Percentiles rank a stretch among this genome's conserved stretches.
Evolutionary conservation across 768 basidiomycete species (phyloP).

Genomic region (Suillus clintonianus): DNA sequence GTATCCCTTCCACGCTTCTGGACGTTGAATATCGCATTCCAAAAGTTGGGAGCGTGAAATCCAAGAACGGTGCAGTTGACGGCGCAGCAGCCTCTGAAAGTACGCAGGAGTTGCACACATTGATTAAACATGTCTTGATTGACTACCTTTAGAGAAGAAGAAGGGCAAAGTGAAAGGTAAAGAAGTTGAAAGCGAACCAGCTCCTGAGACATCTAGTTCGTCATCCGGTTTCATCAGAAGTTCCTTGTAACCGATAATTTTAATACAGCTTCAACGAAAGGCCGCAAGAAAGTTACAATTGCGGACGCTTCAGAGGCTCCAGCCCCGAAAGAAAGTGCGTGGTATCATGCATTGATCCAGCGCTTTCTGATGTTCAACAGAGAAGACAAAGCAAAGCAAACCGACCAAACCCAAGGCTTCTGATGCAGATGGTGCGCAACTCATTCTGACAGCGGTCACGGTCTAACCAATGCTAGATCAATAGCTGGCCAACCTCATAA

Average conservation of each 20-base stretch:
- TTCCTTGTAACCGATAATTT: not conserved
- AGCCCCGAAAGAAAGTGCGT: not conserved
- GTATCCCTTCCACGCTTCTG: too few species aligned
- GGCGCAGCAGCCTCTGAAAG: not conserved
- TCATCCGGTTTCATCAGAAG: not conserved
- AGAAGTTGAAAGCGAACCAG: not conserved
- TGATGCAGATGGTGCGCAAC: not conserved
- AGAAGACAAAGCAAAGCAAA: not conserved
- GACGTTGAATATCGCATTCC: not conserved
- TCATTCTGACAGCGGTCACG: not conserved
- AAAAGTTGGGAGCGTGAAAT: not conserved
- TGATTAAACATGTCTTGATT: not conserved
- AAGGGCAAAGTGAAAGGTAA: not conserved
- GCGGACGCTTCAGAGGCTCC: not conserved
- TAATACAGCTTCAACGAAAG: not conserved
- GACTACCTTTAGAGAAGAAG: not conserved
- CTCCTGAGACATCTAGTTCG: not conserved
- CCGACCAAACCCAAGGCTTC: not conserved
- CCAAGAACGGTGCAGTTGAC: not conserved
- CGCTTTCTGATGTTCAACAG: not conserved
- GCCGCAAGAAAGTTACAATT: not conserved
- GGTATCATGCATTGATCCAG: not conserved
- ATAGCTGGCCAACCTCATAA: not conserved
- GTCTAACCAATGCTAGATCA: conserved; percentile 3
- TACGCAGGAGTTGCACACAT: not conserved